These are phyloP conservation scores for Mycena alexandri DNA, from an alignment of 768 basidiomycete species.

Conservation along the genomic window DNA sequence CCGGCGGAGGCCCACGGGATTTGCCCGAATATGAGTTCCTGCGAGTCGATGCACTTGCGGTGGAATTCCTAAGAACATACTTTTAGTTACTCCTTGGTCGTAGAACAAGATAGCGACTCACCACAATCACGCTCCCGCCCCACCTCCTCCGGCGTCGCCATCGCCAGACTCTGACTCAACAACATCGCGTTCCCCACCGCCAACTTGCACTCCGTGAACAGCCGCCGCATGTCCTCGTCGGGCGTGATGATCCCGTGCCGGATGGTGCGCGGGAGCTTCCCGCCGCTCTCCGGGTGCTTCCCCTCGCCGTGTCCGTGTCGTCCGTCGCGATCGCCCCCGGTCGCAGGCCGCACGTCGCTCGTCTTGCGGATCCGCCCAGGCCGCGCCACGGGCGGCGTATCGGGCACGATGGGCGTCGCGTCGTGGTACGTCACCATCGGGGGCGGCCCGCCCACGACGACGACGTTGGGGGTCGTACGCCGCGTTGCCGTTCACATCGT, in stretches of 20 bases:
- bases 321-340: not conserved
- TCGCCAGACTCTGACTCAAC: slow-evolving; percentile 77
- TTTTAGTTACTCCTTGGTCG: not conserved
- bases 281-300: not conserved
- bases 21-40: slow-evolving; percentile 88
- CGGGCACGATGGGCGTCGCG: slow-evolving; percentile 46
- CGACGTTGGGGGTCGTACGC: too few species aligned
- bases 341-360: slow-evolving; percentile 8
- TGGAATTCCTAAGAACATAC: slow-evolving; percentile 77
- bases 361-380: too few species aligned
- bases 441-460: too few species aligned
- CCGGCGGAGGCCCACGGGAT: slow-evolving; percentile 92
- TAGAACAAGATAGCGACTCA: slow-evolving; percentile 46
- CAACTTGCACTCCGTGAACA: slow-evolving; percentile 89
- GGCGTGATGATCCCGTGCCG: slow-evolving; percentile 65
- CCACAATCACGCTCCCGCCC: slow-evolving; percentile 77
- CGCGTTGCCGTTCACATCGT: not conserved
- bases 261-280: slow-evolving; percentile 22
- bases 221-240: slow-evolving; percentile 86
- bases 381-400: slow-evolving; percentile 39
- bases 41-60: slow-evolving; percentile 80
- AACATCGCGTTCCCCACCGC: slow-evolving; percentile 85
- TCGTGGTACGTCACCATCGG: slow-evolving; percentile 45
- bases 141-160: slow-evolving; percentile 79
- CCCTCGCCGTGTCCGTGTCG: slow-evolving; percentile 24